phyloP scores from a whole-genome alignment of 192 early-diverging fungal species.

The Backusella circina region DNA sequence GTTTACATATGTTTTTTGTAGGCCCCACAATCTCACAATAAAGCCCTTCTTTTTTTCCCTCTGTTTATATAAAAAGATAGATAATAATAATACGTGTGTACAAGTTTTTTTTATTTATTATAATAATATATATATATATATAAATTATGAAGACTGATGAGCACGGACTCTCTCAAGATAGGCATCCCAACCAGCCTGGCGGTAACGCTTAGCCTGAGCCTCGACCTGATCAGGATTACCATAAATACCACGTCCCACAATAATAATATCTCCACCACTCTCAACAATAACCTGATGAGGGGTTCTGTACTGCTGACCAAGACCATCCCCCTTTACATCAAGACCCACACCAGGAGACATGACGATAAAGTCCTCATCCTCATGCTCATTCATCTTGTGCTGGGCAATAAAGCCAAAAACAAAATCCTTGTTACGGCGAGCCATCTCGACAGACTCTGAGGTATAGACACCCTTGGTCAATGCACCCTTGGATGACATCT shows the following conservation, averaged over 20 bases:
- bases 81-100: neutral
- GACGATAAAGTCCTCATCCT: slow-evolving; percentile 84
- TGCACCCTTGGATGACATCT: slow-evolving; percentile 95
- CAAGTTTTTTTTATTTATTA: neutral
- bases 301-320: slow-evolving; percentile 96
- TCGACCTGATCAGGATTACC: slow-evolving; percentile 70
- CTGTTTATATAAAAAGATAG: too few species aligned
- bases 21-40: neutral
- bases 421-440: slow-evolving; percentile 81
- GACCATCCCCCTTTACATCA: slow-evolving; percentile 73
- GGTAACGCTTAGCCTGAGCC: slow-evolving; percentile 78
- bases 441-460: slow-evolving; percentile 81
- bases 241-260: slow-evolving; percentile 98
- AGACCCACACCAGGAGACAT: slow-evolving; percentile 96
- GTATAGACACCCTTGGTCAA: slow-evolving; percentile 85
- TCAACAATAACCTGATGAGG: slow-evolving; percentile 83
- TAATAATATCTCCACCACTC: slow-evolving; percentile 91
- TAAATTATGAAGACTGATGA: slow-evolving; percentile 2
- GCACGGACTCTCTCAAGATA: slow-evolving; percentile 52
- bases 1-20: neutral
- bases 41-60: neutral
- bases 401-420: slow-evolving; percentile 94
- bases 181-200: slow-evolving; percentile 94
- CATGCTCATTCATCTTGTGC: slow-evolving; percentile 53
- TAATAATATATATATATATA: neutral